A percentile compares a stretch with the other conserved stretches of the same genome.
Conservation (phyloP, 768 basidiomycete genomes). For the Podaxis sp. region DNA sequence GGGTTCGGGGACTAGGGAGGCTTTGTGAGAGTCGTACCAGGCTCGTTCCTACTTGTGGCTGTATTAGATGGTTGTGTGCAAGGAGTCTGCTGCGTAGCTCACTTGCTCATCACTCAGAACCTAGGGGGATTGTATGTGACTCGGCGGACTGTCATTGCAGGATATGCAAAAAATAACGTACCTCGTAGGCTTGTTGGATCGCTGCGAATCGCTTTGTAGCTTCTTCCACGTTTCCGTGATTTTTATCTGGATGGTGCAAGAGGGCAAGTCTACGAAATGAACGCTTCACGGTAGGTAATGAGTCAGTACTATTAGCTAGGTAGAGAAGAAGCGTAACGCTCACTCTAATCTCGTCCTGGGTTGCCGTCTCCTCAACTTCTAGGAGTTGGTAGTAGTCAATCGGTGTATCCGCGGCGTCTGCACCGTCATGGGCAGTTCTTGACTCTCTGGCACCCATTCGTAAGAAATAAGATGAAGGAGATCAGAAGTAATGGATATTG, state of each 20-base stretch:
- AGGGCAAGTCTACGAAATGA: constrained; percentile 85
- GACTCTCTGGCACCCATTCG: constrained; percentile 74
- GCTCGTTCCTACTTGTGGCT: constrained; percentile 81
- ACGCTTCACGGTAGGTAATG: constrained; percentile 40
- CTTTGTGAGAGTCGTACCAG: constrained; percentile 95
- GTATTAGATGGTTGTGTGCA: constrained; percentile 15
- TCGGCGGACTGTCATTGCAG: background rate
- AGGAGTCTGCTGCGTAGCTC: constrained; percentile 23
- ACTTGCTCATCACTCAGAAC: constrained; percentile 95
- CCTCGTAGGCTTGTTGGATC: constrained; percentile 96
- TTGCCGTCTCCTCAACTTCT: constrained; percentile 78
- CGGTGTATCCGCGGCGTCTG: constrained; percentile 20
- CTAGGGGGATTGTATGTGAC: constrained; percentile 34
- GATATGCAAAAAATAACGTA: constrained; percentile 24
- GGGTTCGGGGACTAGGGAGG: constrained; percentile 74
- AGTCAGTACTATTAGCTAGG: constrained; percentile 3
- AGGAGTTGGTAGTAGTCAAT: constrained; percentile 83
- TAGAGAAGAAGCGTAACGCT: constrained; percentile 1
- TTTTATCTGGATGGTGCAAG: constrained; percentile 88
- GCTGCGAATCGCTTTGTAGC: constrained; percentile 85
- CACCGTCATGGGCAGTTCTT: constrained; percentile 31
- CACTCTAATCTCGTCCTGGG: constrained; percentile 87
- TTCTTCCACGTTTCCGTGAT: constrained; percentile 75
- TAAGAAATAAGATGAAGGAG: background rate
- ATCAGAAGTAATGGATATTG: background rate